phyloP scores from a whole-genome alignment of 495 filamentous ascomycete species.

The Barbatosphaeria neglecta region DNA sequence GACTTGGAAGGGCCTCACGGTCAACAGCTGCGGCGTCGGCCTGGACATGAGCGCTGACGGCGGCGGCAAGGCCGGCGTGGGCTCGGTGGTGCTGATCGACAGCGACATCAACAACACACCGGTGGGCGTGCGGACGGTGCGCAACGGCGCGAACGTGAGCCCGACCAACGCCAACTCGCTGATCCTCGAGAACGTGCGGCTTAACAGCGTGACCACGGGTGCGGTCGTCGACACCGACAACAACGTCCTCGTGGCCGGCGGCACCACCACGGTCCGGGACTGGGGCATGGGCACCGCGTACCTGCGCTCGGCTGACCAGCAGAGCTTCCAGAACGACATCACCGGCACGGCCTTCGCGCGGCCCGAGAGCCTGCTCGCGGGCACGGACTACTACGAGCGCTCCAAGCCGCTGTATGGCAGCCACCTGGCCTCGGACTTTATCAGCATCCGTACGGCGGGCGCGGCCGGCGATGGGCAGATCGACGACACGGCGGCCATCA shows the following conservation, averaged over 20 bases:
- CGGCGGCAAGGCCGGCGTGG: constrained; percentile 47
- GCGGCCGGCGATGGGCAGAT: constrained; percentile 17
- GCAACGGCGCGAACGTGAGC: constrained; percentile 39
- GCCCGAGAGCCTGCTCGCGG: constrained; percentile 15
- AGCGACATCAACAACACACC: constrained; percentile 58
- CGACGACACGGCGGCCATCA: constrained; percentile 19
- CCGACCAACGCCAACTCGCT: constrained; percentile 51
- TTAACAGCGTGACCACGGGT: constrained; percentile 32
- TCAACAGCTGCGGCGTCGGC: constrained; percentile 65
- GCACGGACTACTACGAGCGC: constrained; percentile 48
- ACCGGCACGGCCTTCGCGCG: constrained; percentile 8
- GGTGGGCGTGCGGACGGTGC: constrained; percentile 48
- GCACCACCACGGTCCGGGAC: constrained; percentile 8
- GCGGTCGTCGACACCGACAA: constrained; percentile 42
- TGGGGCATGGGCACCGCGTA: constrained; percentile 3
- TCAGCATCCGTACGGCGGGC: constrained; percentile 12
- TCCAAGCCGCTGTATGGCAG: constrained; percentile 57
- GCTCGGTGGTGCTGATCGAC: constrained; percentile 70
- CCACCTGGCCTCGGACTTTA: constrained; percentile 24
- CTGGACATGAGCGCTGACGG: constrained; percentile 61
- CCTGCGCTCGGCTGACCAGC: background rate
- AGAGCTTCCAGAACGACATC: constrained; percentile 4
- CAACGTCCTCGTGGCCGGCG: constrained; percentile 31
- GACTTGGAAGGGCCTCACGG: constrained; percentile 64
- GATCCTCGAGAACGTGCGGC: constrained; percentile 65